Evolutionary conservation across 805 yeast genomes (phyloP).

Genomic region (Danielia oregonensis): DNA sequence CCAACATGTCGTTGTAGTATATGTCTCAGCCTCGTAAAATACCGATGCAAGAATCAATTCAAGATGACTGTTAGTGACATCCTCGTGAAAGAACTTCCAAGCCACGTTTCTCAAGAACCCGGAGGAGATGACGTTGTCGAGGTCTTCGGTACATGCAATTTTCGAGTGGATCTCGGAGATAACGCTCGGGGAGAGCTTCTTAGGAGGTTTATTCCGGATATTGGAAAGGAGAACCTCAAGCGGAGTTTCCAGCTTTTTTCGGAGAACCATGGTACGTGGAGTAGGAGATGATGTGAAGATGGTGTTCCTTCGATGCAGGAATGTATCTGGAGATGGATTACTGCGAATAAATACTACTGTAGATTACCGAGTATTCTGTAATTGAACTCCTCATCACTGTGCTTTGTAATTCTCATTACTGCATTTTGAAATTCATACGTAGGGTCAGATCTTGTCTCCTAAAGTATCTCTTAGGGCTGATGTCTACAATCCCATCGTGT

Average conservation of each 20-base stretch:
- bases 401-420: too few relatives aligned
- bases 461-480: too few relatives aligned
- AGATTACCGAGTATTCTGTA: too few relatives aligned
- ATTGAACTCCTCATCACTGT: too few relatives aligned
- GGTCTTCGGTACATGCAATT: slow-evolving; percentile 2
- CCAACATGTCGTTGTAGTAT: slow-evolving; percentile 1
- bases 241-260: neutral
- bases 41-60: slow-evolving; percentile 26
- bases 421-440: too few relatives aligned
- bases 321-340: neutral
- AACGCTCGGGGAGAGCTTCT: slow-evolving; percentile 6
- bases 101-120: slow-evolving; percentile 26
- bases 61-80: slow-evolving; percentile 38
- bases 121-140: slow-evolving; percentile 11
- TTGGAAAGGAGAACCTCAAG: neutral
- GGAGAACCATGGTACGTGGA: neutral
- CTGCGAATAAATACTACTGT: too few relatives aligned
- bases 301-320: neutral
- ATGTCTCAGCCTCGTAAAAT: slow-evolving; percentile 9
- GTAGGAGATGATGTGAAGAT: neutral
- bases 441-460: too few relatives aligned
- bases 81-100: slow-evolving; percentile 41
- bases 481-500: too few relatives aligned
- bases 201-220: slow-evolving; percentile 6
- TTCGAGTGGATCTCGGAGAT: slow-evolving; percentile 9